Percentiles rank a stretch among this genome's conserved stretches.
phyloP scores from a whole-genome alignment of 2,329 filamentous ascomycete genomes.

The Alternaria panax region DNA sequence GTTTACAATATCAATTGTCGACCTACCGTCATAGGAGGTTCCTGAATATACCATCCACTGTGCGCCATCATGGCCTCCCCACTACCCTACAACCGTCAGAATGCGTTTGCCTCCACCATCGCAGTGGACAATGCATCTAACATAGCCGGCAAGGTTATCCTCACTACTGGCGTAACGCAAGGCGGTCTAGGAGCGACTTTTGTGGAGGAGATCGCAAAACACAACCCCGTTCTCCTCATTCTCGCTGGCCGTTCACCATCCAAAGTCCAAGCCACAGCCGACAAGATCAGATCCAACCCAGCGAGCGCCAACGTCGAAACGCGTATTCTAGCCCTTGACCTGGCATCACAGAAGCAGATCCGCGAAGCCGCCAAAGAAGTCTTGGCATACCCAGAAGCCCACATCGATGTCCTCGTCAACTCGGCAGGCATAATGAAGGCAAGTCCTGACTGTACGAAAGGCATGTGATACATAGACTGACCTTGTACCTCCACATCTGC shows the following conservation, averaged over 20 bases:
- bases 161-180: conserved; percentile 47
- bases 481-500: too few species aligned
- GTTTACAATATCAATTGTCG: neutral
- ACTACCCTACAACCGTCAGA: conserved; percentile 32
- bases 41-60: neutral
- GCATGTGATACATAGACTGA: too few species aligned
- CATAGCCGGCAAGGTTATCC: conserved; percentile 55
- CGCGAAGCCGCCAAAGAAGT: conserved; percentile 46
- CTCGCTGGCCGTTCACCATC: conserved; percentile 52
- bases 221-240: conserved; percentile 38
- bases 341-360: conserved; percentile 46
- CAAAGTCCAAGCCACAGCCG: conserved; percentile 53
- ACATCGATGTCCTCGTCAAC: conserved; percentile 55
- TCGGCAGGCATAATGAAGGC: conserved; percentile 53
- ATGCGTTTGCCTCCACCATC: conserved; percentile 39
- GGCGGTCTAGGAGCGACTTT: conserved; percentile 41
- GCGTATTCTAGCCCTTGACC: conserved; percentile 45
- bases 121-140: conserved; percentile 52
- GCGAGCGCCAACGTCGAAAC: conserved; percentile 45
- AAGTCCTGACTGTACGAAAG: too few species aligned
- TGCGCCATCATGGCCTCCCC: conserved; percentile 15
- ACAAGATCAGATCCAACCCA: conserved; percentile 41
- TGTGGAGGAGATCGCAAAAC: conserved; percentile 36
- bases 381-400: conserved; percentile 34
- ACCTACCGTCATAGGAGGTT: neutral